Conservation (phyloP, 208 protist genomes). For the Wallacemonas sp. region DNA sequence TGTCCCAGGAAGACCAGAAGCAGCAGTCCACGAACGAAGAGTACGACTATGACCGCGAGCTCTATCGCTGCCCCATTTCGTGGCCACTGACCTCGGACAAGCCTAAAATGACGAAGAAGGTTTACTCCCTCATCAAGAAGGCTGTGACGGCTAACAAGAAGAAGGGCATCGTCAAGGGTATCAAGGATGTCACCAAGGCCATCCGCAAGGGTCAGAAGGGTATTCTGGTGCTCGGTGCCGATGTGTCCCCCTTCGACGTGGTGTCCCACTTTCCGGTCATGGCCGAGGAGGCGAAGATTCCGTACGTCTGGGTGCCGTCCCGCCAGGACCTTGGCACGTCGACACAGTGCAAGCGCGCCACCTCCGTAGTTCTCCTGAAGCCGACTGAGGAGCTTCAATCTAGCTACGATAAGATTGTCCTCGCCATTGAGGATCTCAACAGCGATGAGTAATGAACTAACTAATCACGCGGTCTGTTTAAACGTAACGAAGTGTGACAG, state of each 20-base stretch:
- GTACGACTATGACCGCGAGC: slow-evolving; percentile 92
- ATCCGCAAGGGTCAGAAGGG: slow-evolving; percentile 91
- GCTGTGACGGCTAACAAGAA: slow-evolving; percentile 90
- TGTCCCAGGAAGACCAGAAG: slow-evolving; percentile 53
- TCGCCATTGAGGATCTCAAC: slow-evolving; percentile 89
- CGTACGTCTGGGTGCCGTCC: slow-evolving; percentile 93
- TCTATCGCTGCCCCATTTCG: slow-evolving; percentile 92
- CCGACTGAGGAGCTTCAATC: slow-evolving; percentile 67
- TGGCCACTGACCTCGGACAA: slow-evolving; percentile 88
- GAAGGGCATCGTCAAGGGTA: slow-evolving; percentile 89
- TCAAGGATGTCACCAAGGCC: slow-evolving; percentile 94
- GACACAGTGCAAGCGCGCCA: slow-evolving; percentile 93
- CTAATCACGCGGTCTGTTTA: neutral
- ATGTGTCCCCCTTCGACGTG: slow-evolving; percentile 92
- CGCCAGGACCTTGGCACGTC: slow-evolving; percentile 90
- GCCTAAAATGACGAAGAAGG: slow-evolving; percentile 95
- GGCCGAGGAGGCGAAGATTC: slow-evolving; percentile 91
- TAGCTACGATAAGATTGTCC: slow-evolving; percentile 89
- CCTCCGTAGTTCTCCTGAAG: slow-evolving; percentile 92
- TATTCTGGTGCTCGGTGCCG: slow-evolving; percentile 88
- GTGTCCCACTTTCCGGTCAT: slow-evolving; percentile 93
- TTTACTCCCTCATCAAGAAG: slow-evolving; percentile 93
- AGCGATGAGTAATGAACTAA: slow-evolving; percentile 38
- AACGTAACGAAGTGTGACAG: neutral
- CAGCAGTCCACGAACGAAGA: slow-evolving; percentile 37